A percentile compares a stretch with the other conserved stretches of the same genome.
phyloP scores from a whole-genome alignment of 2,329 filamentous ascomycete genomes.

The Beauveria medogensis region DNA sequence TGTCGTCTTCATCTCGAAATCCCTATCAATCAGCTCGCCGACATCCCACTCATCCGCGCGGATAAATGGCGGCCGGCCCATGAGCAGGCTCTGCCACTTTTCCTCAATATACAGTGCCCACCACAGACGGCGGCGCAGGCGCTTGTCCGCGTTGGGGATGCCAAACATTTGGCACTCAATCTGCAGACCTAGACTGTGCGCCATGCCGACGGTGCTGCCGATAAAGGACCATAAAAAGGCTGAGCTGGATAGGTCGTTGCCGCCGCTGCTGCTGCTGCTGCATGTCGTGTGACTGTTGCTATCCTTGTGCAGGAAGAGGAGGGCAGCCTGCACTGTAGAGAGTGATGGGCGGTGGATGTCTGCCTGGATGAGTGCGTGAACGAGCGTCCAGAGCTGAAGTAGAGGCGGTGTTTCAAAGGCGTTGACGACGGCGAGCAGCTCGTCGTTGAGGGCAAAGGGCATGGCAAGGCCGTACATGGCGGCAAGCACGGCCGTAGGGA shows the following conservation, averaged over 20 bases:
- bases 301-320: constrained; percentile 13
- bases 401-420: constrained; percentile 2
- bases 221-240: constrained; percentile 29
- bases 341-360: constrained; percentile 8
- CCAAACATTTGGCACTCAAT: constrained; percentile 29
- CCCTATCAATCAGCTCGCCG: constrained; percentile 4
- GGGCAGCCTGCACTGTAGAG: constrained; percentile 6
- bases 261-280: background rate
- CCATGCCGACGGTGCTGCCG: constrained; percentile 26
- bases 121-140: constrained; percentile 29
- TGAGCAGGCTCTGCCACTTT: constrained; percentile 28
- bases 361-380: constrained; percentile 8
- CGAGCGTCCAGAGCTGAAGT: constrained; percentile 10
- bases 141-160: constrained; percentile 29
- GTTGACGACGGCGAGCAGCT: constrained; percentile 7
- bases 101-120: constrained; percentile 32
- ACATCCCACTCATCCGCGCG: constrained; percentile 24
- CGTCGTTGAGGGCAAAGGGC: constrained; percentile 13
- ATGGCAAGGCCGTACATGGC: constrained; percentile 14
- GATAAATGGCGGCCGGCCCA: constrained; percentile 28
- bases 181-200: constrained; percentile 26
- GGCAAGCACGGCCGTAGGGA: constrained; percentile 11
- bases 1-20: constrained; percentile 7
- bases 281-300: background rate
- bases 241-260: constrained; percentile 20